Conservation (phyloP, 1,139 yeast genomes). For the Meyerozyma elateridarum region DNA sequence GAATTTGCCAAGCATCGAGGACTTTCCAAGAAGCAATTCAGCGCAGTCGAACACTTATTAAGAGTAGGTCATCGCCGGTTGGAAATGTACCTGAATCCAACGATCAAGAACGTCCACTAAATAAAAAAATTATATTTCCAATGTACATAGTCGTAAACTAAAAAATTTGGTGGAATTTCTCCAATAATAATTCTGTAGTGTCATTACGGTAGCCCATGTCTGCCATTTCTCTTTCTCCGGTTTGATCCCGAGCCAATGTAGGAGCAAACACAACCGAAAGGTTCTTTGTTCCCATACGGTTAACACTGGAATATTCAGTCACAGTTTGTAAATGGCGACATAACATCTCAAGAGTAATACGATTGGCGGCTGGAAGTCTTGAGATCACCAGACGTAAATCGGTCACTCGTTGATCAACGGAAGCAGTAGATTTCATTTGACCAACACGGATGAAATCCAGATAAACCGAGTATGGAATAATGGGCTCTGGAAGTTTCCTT, state of each 20-base stretch:
- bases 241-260: slow-evolving; percentile 74
- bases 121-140: not conserved
- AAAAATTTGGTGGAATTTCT: slow-evolving; percentile 44
- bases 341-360: slow-evolving; percentile 49
- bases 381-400: slow-evolving; percentile 28
- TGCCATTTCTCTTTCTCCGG: slow-evolving; percentile 77
- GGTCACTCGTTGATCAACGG: slow-evolving; percentile 27
- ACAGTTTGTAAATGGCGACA: slow-evolving; percentile 63
- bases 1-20: slow-evolving; percentile 62
- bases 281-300: slow-evolving; percentile 78
- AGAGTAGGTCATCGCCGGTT: slow-evolving; percentile 69
- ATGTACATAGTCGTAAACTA: slow-evolving; percentile 8
- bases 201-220: slow-evolving; percentile 85
- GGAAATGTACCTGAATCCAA: slow-evolving; percentile 68
- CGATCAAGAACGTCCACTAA: slow-evolving; percentile 58
- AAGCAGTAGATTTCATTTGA: slow-evolving; percentile 28
- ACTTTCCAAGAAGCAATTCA: slow-evolving; percentile 74
- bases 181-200: slow-evolving; percentile 71
- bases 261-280: slow-evolving; percentile 95
- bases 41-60: slow-evolving; percentile 80
- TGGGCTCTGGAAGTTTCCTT: slow-evolving; percentile 79
- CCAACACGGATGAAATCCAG: slow-evolving; percentile 53
- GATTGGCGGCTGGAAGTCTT: slow-evolving; percentile 66
- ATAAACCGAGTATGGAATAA: slow-evolving; percentile 68
- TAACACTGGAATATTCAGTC: slow-evolving; percentile 41